Base-by-base conservation (phyloP, 78 protist species). In the Guillardia theta region DNA sequence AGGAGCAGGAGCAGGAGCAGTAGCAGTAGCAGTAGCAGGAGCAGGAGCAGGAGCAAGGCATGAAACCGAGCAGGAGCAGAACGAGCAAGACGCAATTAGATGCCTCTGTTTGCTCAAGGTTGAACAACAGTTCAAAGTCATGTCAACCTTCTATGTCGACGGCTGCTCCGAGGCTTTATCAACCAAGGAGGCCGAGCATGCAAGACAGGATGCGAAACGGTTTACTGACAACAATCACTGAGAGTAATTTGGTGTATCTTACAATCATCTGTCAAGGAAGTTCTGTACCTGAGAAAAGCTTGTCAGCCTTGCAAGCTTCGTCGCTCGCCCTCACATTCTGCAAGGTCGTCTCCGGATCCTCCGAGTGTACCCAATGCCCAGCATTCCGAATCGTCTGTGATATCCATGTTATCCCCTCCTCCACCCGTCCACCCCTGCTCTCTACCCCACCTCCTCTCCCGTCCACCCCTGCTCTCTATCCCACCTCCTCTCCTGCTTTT, bases 361-460 rank as follows among this genome's bases (percentile, higher is more conserved):
- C 90, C 1, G 90, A 78, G 90, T 78, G 90, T 9, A 78, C 48
- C 90, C 90, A 78, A 50, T 78, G 90, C 45, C 90, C 90, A 8
- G 50, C 45, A 19, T 33, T 9, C 39, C 88, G 88, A 39, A 9
- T 5, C 47, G 78, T 64, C 58, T 19, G 58, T 50, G 58, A 50
- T 50, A 15, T 15, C 78, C 27, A 64, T 5, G 10, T 30, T 5
- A 6, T 24, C 36, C 10, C 41, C 36, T 12, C 8, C 78, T 64
- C 43, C 78, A 6, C 8, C 78, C 41, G 78, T 8, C 78, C 6
- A 64, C 6, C 27, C 43, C 78, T 6, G 78, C 36, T 19, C 8
- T 5, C 27, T 8, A 6, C 27, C 36, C 78, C 6, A 33, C 78
- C n/a, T 5, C 36, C 6, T 8, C 78, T 27, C 43, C 36, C 6